Evolutionary conservation across 1,139 yeast species (phyloP).

Genomic region (Diutina sp.): DNA sequence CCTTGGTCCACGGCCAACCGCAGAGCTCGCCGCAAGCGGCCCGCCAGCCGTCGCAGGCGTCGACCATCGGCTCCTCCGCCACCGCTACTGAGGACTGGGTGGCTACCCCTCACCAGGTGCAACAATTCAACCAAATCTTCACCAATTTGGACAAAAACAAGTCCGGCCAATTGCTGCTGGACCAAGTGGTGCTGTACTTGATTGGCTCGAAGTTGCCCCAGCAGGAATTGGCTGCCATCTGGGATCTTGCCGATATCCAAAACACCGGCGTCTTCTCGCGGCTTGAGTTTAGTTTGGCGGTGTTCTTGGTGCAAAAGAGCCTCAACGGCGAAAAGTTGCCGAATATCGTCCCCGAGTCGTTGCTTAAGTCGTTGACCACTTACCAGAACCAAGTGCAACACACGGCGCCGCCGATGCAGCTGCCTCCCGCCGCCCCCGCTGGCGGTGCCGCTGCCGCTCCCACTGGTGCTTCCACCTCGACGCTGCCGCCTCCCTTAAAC

Average conservation of each 20-base stretch:
- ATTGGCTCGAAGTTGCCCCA: slow-evolving; percentile 81
- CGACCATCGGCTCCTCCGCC: background rate
- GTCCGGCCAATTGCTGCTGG: slow-evolving; percentile 55
- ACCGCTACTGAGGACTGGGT: slow-evolving; percentile 39
- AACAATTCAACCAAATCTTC: slow-evolving; percentile 70
- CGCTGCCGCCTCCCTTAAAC: background rate
- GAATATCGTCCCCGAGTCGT: slow-evolving; percentile 43
- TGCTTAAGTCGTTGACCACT: slow-evolving; percentile 23
- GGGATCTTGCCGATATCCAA: slow-evolving; percentile 91
- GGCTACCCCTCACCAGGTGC: slow-evolving; percentile 54
- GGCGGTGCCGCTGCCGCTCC: slow-evolving; percentile 7
- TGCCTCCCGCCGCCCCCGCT: background rate
- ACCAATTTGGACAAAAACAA: slow-evolving; percentile 58
- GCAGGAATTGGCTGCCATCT: slow-evolving; percentile 73
- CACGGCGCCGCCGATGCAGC: slow-evolving; percentile 8
- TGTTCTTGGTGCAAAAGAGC: slow-evolving; percentile 80
- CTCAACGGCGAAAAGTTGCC: slow-evolving; percentile 73
- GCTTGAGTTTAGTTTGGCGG: slow-evolving; percentile 83
- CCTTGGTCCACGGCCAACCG: slow-evolving; percentile 20
- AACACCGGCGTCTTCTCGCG: slow-evolving; percentile 75
- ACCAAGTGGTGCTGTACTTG: slow-evolving; percentile 79
- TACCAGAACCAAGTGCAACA: slow-evolving; percentile 8
- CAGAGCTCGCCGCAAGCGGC: background rate
- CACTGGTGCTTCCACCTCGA: slow-evolving; percentile 2
- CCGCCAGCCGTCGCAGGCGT: background rate